Evolutionary conservation across 768 basidiomycete genomes (phyloP).

Genomic region (Pulveroboletus sp.): DNA sequence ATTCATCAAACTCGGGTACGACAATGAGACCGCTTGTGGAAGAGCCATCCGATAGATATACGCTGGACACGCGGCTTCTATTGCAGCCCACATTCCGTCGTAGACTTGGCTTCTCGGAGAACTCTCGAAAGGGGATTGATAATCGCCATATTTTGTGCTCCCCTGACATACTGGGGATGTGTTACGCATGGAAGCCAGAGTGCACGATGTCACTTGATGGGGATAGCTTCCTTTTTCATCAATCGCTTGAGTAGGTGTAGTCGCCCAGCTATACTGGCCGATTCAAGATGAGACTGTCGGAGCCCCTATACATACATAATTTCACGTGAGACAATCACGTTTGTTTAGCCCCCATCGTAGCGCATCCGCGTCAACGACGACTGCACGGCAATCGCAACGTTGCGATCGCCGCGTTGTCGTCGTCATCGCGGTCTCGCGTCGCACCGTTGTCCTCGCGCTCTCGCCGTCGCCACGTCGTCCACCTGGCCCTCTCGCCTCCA

Average conservation of each 20-base stretch:
- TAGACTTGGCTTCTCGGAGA: conserved; percentile 7
- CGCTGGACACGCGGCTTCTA: conserved; percentile 12
- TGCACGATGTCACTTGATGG: neutral
- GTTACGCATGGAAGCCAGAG: conserved; percentile 9
- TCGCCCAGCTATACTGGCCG: neutral
- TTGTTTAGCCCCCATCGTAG: no score
- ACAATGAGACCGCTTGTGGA: conserved; percentile 15
- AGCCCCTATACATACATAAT: no score
- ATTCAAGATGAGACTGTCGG: no score
- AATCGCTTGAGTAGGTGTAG: neutral
- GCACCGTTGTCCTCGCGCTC: no score
- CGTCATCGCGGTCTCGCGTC: no score
- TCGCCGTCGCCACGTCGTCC: no score
- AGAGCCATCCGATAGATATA: conserved; percentile 21
- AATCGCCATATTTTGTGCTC: conserved; percentile 28
- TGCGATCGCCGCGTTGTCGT: no score
- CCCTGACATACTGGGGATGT: conserved; percentile 15
- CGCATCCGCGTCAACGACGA: no score
- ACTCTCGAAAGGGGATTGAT: conserved; percentile 20
- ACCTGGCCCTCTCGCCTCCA: no score
- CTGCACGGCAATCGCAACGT: no score
- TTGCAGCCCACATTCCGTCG: conserved; percentile 3
- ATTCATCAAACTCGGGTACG: conserved; percentile 26
- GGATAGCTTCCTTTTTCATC: neutral
- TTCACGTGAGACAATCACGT: no score